Base-by-base conservation (phyloP, 2,329 filamentous ascomycete species). In the Dryadomyces quercus-mongolicae region DNA sequence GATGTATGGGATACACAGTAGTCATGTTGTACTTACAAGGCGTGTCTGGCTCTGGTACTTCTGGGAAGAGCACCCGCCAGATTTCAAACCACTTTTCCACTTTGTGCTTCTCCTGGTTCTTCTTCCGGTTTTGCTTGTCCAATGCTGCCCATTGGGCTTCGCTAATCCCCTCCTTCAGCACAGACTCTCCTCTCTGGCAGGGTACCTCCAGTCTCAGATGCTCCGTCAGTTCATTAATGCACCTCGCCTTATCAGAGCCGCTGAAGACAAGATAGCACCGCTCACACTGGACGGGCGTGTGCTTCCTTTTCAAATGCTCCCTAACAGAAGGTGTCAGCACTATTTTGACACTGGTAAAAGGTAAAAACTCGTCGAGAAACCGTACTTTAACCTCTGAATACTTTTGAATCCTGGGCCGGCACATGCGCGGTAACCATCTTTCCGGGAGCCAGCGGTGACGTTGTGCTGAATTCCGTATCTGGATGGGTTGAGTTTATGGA, bases 61-160 rank as follows among this genome's bases (percentile, higher is more conserved):
- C 59, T 0, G 61, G 62, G 34, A 64, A 64, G 3, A 64, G 54
- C 9, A 64, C 58, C 3, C 55, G 55, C 63, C 63, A 64, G 20
- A 64, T 64, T 53, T 64, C 63, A 49, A 60, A 63, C 63, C 63
- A 64, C 44, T 62, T 63, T 48, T 64, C 63, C 7, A 64, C 49
- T 51, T 60, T 58, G 55, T 64, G 60, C 31, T 55, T 57, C 42
- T 64, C 62, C 46, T 64, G 62, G 44, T 60, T 63, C 55, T 62
- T 64, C 49, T 60, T 63, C 20, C 61, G 56, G 52, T 61, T 63
- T 46, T 64, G 59, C 51, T 59, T 60, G 42, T 64, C 62, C 9
- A 64, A 55, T 25, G 51, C 56, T 22, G 58, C 58, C 63, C 63
- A 64, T 18, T 64, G 62, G 12, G 53, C 56, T 16, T 60, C 58